Percentiles rank a stretch among this genome's conserved stretches.
phyloP scores from a whole-genome alignment of 2,329 filamentous ascomycete species.

The Cephalotrichum gorgonifer region DNA sequence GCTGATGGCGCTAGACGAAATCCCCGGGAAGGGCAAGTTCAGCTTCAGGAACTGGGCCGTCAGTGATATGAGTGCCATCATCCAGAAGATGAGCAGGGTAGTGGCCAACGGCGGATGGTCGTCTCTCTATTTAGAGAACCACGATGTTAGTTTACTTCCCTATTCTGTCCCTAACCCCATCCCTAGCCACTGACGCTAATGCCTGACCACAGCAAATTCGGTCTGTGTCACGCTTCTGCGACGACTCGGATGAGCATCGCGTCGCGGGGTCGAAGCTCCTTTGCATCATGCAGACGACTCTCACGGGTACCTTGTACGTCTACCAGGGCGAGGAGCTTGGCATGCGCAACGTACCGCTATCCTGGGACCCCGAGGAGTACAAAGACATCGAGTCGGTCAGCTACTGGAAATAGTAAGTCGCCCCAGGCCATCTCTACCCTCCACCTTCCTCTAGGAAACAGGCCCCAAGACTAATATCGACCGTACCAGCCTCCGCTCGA shows the following conservation, averaged over 20 bases:
- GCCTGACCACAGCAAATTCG: no score
- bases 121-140: conserved; percentile 55
- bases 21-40: conserved; percentile 29
- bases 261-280: conserved; percentile 47
- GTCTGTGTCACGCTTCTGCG: conserved; percentile 44
- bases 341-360: conserved; percentile 51
- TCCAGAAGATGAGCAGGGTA: conserved; percentile 48
- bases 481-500: conserved; percentile 22
- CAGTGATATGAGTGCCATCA: conserved; percentile 38
- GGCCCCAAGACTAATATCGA: not conserved
- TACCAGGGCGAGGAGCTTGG: conserved; percentile 63
- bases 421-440: not conserved
- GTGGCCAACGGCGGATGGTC: conserved; percentile 55
- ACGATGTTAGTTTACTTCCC: no score
- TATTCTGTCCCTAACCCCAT: no score
- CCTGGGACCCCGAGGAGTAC: conserved; percentile 56
- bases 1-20: conserved; percentile 40
- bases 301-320: conserved; percentile 55
- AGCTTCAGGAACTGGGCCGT: conserved; percentile 32
- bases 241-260: conserved; percentile 37
- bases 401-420: conserved; percentile 30
- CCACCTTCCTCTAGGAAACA: not conserved
- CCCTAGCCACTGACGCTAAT: no score
- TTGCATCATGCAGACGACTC: conserved; percentile 43
- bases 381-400: conserved; percentile 54